Base-by-base conservation (phyloP, 2,329 filamentous ascomycete species). In the Penicillium brasilianum region DNA sequence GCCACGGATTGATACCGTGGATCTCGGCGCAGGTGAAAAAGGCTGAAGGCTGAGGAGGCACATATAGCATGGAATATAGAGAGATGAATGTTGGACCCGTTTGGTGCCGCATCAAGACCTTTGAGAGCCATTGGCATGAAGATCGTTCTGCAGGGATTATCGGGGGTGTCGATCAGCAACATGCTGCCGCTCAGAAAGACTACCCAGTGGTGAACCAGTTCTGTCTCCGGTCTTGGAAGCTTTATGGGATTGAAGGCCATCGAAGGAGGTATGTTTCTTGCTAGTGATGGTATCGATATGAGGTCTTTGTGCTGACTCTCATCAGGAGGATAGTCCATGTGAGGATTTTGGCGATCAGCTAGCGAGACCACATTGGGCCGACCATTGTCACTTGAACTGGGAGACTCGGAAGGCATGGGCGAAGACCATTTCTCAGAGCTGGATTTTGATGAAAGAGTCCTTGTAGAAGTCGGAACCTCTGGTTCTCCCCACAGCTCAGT, bases 31-130 rank as follows among this genome's bases (percentile, higher is more conserved):
- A 74, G 66, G 25, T 72, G 70, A 28, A 61, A 67, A 6, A 72
- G 65, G 49, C 63, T 72, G 25, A 66, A 68, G 43, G 68, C 67
- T 18, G 67, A 66, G 16, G 66, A 68, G 41, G 67, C 55, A 55
- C 66, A 74, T 9, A 74, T 63, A 9, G 70, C 72, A 34, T 74
- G 72, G 52, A 73, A 72, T 8, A 74, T 69, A 0, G 72, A 70
- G n/a, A 68, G 66, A 34, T 72, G 62, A 14, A 72, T 71, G 44
- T 65, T 72, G 2, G 70, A 62, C 28, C 70, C 61, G 4, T 34
- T 34, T 8, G 60, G 20, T 14, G 55, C 14, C 4, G 37, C 55
- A 39, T 64, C 65, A 8, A 68, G 51, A 2, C 61, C 66, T 49
- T 68, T 66, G 39, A 68, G 52, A 4, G 68, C 68, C 46, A 69